Percentiles rank a stretch among this genome's conserved stretches.
Conservation (phyloP, 495 filamentous ascomycete genomes). For the Aspergillus coremiiformis region DNA sequence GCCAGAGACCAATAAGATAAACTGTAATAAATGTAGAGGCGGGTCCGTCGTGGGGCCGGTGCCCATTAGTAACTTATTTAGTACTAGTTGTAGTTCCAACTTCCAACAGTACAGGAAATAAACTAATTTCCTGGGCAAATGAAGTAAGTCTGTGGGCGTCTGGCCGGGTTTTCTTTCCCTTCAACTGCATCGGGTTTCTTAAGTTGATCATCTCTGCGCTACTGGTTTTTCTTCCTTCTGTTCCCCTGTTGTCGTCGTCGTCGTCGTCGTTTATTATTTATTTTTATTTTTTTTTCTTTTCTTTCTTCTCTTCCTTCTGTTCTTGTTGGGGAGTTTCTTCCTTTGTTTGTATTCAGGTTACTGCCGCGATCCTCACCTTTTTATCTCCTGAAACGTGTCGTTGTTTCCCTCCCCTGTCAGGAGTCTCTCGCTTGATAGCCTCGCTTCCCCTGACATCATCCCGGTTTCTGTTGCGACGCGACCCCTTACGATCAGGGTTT, state of each 20-base stretch:
- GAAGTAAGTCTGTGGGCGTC: conserved; percentile 11
- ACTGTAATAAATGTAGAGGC: background rate
- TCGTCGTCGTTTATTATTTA: background rate
- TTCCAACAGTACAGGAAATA: conserved; percentile 2
- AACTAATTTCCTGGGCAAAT: conserved; percentile 12
- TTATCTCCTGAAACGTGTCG: background rate
- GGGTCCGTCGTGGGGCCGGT: background rate
- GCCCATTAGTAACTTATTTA: no score
- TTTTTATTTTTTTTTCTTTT: conserved; percentile 9
- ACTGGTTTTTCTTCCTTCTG: conserved; percentile 6
- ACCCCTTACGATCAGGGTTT: background rate
- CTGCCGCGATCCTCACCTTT: conserved; percentile 6
- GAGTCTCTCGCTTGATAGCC: background rate
- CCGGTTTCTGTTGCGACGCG: background rate
- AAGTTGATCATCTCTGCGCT: background rate
- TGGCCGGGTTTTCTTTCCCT: background rate
- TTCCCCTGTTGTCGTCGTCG: conserved; percentile 1
- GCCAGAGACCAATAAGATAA: background rate
- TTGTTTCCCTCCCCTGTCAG: background rate
- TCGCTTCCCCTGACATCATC: background rate
- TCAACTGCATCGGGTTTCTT: background rate
- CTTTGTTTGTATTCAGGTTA: background rate
- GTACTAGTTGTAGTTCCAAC: no score
- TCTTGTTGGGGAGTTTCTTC: background rate
- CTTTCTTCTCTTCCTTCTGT: conserved; percentile 8